Conservation (phyloP, 768 basidiomycete species). For the Psilocybe cyanescens region DNA sequence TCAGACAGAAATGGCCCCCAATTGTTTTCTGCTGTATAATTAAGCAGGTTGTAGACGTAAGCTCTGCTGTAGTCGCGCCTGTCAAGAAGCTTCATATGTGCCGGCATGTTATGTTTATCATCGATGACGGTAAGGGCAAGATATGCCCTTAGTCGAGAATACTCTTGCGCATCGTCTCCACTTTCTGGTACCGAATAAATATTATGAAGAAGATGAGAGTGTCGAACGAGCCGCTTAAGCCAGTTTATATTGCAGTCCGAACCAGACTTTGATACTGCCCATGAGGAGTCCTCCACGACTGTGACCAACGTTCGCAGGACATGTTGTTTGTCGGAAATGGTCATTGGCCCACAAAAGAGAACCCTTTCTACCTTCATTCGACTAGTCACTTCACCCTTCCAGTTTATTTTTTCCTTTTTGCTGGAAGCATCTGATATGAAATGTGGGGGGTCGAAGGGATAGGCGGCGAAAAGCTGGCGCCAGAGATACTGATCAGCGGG, state of each 20-base stretch:
- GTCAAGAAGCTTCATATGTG: conserved; percentile 28
- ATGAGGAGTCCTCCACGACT: conserved; percentile 39
- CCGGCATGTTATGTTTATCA: conserved; percentile 29
- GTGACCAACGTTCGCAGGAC: conserved; percentile 45
- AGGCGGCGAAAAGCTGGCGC: conserved; percentile 63
- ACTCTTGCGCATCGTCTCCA: conserved; percentile 32
- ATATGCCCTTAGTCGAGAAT: conserved; percentile 51
- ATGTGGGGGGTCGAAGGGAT: conserved; percentile 71
- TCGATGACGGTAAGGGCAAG: conserved; percentile 46
- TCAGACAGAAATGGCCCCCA: conserved; percentile 63
- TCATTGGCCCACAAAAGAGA: conserved; percentile 19
- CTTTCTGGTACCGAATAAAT: conserved; percentile 12
- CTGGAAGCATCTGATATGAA: conserved; percentile 21
- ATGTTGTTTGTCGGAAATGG: conserved; percentile 28
- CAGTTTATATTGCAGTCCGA: conserved; percentile 48
- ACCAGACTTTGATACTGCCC: conserved; percentile 19
- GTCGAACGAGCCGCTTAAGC: conserved; percentile 45
- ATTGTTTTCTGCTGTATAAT: conserved; percentile 50
- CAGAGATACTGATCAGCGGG: conserved; percentile 64
- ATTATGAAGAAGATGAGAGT: conserved; percentile 39
- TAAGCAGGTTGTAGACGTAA: conserved; percentile 67
- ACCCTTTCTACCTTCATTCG: conserved; percentile 45
- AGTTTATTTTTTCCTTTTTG: conserved; percentile 24
- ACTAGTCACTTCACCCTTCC: conserved; percentile 40
- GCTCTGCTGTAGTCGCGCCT: conserved; percentile 54